Evolutionary conservation across 495 filamentous ascomycete species (phyloP).

Genomic region (Xylaria grammica): DNA sequence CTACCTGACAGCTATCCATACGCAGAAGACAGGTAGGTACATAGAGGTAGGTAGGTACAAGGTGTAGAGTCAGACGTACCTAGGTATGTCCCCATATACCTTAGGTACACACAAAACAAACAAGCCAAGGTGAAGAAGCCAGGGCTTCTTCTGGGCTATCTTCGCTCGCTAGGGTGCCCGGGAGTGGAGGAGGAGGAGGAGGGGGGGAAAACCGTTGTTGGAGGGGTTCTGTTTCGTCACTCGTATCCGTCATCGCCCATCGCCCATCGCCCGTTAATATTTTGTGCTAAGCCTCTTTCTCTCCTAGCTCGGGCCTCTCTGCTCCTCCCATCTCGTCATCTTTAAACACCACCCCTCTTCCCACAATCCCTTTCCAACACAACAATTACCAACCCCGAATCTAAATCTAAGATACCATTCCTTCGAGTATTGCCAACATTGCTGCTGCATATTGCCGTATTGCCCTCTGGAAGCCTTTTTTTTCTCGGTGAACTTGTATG

Average conservation of each 20-base stretch:
- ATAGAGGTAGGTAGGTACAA: no score
- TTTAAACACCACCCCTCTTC: constrained; percentile 24
- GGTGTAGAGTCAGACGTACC: no score
- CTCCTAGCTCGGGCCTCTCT: constrained; percentile 14
- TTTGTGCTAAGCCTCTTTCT: constrained; percentile 2
- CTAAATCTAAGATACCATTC: constrained; percentile 23
- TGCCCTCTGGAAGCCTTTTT: not conserved
- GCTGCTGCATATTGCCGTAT: constrained; percentile 6
- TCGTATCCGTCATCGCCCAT: constrained; percentile 19
- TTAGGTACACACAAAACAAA: not conserved
- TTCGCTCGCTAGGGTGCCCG: no score
- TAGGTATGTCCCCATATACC: not conserved
- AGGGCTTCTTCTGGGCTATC: no score
- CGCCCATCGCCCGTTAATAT: not conserved
- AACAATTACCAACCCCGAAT: constrained; percentile 20
- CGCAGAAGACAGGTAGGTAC: not conserved
- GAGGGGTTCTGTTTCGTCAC: constrained; percentile 16
- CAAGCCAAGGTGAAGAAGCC: constrained; percentile 12
- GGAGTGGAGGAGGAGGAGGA: no score
- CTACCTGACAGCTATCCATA: no score
- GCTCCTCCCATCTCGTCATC: constrained; percentile 26
- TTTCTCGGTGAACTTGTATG: constrained; percentile 8
- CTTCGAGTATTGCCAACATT: constrained; percentile 13
- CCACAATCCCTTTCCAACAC: constrained; percentile 25
- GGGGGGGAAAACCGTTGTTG: no score